Conservation (phyloP, 108 stramenopile species). For the Nannochloropsis oceanica region DNA sequence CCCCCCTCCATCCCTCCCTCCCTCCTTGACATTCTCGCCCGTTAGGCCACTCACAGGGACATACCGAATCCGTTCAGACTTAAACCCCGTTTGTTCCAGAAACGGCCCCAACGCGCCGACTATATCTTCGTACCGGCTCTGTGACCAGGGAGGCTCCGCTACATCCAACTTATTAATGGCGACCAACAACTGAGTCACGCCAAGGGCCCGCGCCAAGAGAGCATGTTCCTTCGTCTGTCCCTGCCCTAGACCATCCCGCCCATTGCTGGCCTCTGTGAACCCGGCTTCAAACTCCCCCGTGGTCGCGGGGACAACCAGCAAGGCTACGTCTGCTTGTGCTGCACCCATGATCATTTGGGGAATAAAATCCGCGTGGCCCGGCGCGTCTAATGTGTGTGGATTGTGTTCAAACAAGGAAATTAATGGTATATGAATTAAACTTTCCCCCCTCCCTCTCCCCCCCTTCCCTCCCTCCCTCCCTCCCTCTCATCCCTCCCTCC, state of each 20-base stretch:
- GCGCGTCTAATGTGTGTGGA: constrained; percentile 10
- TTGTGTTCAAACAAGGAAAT: too few species aligned
- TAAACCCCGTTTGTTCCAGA: constrained; percentile 39
- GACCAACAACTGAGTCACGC: constrained; percentile 88
- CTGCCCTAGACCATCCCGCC: background rate
- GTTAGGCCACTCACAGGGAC: constrained; percentile 53
- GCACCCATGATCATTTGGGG: constrained; percentile 36
- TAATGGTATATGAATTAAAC: too few species aligned
- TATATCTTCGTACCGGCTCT: constrained; percentile 47
- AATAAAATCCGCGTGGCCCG: constrained; percentile 29
- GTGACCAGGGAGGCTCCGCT: constrained; percentile 40
- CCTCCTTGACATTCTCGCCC: constrained; percentile 43
- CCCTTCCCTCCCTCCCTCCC: too few species aligned
- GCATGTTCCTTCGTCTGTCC: constrained; percentile 85
- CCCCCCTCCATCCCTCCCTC: background rate
- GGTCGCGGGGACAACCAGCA: constrained; percentile 70
- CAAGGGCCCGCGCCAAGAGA: constrained; percentile 72
- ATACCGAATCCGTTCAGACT: constrained; percentile 35
- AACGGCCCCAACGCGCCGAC: constrained; percentile 32
- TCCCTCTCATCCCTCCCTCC: too few species aligned
- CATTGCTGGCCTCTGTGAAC: constrained; percentile 44
- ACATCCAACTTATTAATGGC: constrained; percentile 91
- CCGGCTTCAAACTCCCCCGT: constrained; percentile 70
- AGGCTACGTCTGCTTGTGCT: constrained; percentile 61
- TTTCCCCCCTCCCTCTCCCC: too few species aligned